Base-by-base conservation (phyloP, 139 green algal species). In the Chlorella sp. region DNA sequence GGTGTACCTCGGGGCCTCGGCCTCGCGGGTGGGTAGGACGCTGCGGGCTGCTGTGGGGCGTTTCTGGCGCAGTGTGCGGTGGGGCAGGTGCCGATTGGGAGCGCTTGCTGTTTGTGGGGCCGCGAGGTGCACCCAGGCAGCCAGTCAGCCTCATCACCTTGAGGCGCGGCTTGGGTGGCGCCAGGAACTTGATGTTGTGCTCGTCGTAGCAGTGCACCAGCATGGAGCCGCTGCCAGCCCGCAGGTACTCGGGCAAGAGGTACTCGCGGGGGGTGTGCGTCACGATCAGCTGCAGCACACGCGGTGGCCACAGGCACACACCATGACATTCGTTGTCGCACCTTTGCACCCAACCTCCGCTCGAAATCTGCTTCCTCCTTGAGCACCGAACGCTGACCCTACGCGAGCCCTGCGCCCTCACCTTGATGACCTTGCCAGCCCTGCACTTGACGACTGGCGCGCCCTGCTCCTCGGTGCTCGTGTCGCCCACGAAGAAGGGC, bases 101-200 rank as follows among this genome's bases (percentile, higher is more conserved):
- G n/a, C n/a, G n/a, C n/a, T n/a, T n/a, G n/a, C n/a, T n/a, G n/a
- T n/a, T n/a, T n/a, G n/a, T n/a, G n/a, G n/a, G n/a, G n/a, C n/a
- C n/a, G n/a, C n/a, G n/a, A n/a, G n/a, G n/a, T n/a, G n/a, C n/a
- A n/a, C n/a, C n/a, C n/a, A n/a, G n/a, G n/a, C n/a, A n/a, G n/a
- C n/a, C n/a, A n/a, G n/a, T n/a, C n/a, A 55, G 10, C 42, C 42
- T 55, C 10, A 10, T 55, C 42, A 55, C 42, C 42, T 55, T 55
- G 42, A 64, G 4, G 66, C 26, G 36, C 5, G 78, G 78, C 70
- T 72, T 73, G 30, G 59, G 49, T 35, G 78, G 78, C 36, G 50
- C 65, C 55, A 74, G 64, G 59, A 83, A 83, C 60, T 67, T 77
- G 30, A 79, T 14, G 24, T 36, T 66, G 27, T 83, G 78, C 29